phyloP scores from a whole-genome alignment of 129 eudicot genomes.

The Gnaphalium uliginosum region DNA sequence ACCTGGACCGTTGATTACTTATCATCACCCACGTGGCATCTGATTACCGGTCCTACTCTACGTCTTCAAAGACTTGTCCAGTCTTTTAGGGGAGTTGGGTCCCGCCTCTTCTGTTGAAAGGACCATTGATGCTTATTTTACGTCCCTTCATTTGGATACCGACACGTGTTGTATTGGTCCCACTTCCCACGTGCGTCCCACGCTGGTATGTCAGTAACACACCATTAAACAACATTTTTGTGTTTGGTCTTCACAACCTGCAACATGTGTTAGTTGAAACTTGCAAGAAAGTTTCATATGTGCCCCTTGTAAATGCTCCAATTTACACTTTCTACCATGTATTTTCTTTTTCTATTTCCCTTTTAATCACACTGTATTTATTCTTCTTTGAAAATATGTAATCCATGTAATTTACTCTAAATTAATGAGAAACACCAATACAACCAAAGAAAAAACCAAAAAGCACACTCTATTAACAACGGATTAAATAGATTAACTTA shows the following conservation, averaged over 20 bases:
- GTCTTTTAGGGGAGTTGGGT: slow-evolving; percentile 27
- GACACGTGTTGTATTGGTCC: slow-evolving; percentile 35
- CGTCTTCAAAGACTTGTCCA: slow-evolving; percentile 29
- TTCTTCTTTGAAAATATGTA: too few relatives aligned
- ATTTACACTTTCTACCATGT: not conserved
- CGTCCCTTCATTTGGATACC: slow-evolving; percentile 18
- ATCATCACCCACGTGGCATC: slow-evolving; percentile 29
- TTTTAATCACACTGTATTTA: too few relatives aligned
- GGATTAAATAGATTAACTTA: too few relatives aligned
- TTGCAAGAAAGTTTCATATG: slow-evolving; percentile 7
- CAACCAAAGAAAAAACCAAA: too few relatives aligned
- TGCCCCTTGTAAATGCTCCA: not conserved
- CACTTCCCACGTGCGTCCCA: slow-evolving; percentile 26
- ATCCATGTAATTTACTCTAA: too few relatives aligned
- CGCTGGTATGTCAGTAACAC: slow-evolving; percentile 31
- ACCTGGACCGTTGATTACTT: slow-evolving; percentile 34
- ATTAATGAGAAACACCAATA: too few relatives aligned
- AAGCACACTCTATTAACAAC: too few relatives aligned
- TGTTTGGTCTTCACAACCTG: slow-evolving; percentile 22
- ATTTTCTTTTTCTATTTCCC: too few relatives aligned
- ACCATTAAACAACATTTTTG: slow-evolving; percentile 7
- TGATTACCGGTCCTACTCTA: slow-evolving; percentile 25
- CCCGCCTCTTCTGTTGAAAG: slow-evolving; percentile 29
- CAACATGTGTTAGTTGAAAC: slow-evolving; percentile 16
- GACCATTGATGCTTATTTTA: slow-evolving; percentile 36